Percentiles rank a stretch among this genome's conserved stretches.
Conservation (phyloP, 495 filamentous ascomycete species). For the Hyaloscypha variabilis region DNA sequence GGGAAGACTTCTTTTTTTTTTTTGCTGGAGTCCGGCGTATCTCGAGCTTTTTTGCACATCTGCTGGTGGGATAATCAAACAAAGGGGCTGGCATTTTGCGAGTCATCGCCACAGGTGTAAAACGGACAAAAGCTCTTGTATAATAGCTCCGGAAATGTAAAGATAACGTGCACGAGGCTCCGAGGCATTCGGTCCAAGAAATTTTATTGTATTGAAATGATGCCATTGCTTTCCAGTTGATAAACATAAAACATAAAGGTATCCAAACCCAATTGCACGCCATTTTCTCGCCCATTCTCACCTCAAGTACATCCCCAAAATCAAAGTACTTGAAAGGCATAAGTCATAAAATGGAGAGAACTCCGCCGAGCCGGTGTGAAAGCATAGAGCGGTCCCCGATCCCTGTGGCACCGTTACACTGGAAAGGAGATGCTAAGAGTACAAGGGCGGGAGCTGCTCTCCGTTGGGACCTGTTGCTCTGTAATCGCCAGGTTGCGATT, state of each 20-base stretch:
- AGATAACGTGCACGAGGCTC: background rate
- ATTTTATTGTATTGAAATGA: background rate
- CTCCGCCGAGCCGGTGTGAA: background rate
- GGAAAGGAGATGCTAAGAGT: background rate
- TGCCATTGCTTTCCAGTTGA: background rate
- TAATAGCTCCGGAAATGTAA: background rate
- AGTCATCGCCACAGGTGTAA: background rate
- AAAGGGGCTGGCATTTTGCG: background rate
- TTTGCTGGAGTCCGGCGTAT: background rate
- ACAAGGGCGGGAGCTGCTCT: background rate
- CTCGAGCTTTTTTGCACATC: background rate
- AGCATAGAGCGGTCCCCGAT: background rate
- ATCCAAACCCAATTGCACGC: background rate
- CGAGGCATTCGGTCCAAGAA: background rate
- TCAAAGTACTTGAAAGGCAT: background rate
- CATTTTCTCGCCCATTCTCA: background rate
- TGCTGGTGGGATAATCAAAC: background rate
- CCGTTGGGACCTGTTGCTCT: background rate
- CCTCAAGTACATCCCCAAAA: background rate
- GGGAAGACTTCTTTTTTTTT: background rate
- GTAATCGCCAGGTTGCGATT: constrained; percentile 1
- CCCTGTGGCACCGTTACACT: background rate
- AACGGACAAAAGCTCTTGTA: background rate
- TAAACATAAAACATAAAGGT: background rate
- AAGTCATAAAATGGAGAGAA: background rate